These are phyloP conservation scores for Diphasiastrum complanatum DNA, from an alignment of 83 land plant genomes.

Conservation along the genomic window DNA sequence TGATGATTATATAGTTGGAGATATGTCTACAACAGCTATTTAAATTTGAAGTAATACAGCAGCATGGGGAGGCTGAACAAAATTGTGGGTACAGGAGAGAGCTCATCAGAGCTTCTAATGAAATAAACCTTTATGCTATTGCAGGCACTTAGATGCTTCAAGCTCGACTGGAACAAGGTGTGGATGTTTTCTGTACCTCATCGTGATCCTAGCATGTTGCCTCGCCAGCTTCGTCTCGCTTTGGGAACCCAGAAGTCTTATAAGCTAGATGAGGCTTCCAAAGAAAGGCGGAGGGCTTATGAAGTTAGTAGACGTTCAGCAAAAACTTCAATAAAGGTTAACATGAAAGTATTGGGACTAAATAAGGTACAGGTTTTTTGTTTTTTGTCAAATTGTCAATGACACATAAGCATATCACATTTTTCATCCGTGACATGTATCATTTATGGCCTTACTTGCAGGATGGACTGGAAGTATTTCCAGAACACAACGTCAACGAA, in stretches of 20 bases:
- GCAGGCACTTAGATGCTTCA: conserved; percentile 67
- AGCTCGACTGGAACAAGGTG: conserved; percentile 73
- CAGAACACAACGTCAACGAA: conserved; percentile 33
- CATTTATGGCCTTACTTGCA: not conserved
- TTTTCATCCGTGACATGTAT: not conserved
- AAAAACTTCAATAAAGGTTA: conserved; percentile 26
- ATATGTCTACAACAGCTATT: no score
- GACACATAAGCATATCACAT: not conserved
- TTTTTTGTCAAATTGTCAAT: conserved; percentile 3
- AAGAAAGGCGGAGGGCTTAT: conserved; percentile 53
- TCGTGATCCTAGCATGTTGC: conserved; percentile 77
- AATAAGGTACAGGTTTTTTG: not conserved
- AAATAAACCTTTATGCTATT: conserved; percentile 4
- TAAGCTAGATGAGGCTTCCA: conserved; percentile 39
- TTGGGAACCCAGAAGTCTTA: conserved; percentile 81
- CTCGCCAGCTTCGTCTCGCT: conserved; percentile 86
- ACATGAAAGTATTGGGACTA: conserved; percentile 1
- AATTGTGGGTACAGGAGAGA: no score
- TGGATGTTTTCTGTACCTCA: conserved; percentile 77
- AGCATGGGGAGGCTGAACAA: no score
- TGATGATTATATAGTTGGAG: no score
- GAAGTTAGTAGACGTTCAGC: conserved; percentile 47
- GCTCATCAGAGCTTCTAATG: not conserved
- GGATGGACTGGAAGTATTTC: conserved; percentile 1
- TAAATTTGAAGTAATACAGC: no score